These are phyloP conservation scores for Secale cereale DNA, from an alignment of 176 grass and related monocot genomes.

Conservation along the genomic window DNA sequence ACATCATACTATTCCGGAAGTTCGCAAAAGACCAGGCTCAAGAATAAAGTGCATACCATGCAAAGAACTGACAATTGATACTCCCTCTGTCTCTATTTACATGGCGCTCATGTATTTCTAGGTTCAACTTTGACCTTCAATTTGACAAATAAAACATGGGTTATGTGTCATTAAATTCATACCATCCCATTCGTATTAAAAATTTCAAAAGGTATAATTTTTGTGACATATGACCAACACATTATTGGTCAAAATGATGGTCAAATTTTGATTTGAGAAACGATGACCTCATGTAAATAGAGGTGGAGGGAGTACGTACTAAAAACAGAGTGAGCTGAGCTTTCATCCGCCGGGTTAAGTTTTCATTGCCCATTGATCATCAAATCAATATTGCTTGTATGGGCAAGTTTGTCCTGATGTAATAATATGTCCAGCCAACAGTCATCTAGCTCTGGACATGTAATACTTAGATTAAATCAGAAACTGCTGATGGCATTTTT, in stretches of 20 bases:
- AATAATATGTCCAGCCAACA: background rate
- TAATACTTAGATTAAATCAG: background rate
- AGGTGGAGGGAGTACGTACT: background rate
- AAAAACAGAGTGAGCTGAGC: background rate
- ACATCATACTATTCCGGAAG: background rate
- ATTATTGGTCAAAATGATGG: too few relatives aligned
- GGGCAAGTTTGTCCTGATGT: background rate
- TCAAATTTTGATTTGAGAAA: background rate
- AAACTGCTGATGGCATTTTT: background rate
- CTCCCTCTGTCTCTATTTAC: background rate
- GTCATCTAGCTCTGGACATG: background rate
- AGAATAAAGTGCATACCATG: background rate
- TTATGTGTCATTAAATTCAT: background rate
- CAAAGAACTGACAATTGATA: background rate
- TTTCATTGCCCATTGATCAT: background rate
- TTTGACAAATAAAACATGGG: background rate
- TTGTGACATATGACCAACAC: background rate
- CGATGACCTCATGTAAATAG: background rate
- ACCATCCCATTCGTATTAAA: background rate
- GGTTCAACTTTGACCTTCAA: background rate
- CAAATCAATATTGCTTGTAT: background rate
- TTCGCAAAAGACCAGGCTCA: background rate
- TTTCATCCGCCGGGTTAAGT: background rate
- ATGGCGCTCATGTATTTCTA: background rate
- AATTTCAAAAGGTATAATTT: background rate